phyloP scores from a whole-genome alignment of 148 eudicot genomes.

The Diospyros kaki region DNA sequence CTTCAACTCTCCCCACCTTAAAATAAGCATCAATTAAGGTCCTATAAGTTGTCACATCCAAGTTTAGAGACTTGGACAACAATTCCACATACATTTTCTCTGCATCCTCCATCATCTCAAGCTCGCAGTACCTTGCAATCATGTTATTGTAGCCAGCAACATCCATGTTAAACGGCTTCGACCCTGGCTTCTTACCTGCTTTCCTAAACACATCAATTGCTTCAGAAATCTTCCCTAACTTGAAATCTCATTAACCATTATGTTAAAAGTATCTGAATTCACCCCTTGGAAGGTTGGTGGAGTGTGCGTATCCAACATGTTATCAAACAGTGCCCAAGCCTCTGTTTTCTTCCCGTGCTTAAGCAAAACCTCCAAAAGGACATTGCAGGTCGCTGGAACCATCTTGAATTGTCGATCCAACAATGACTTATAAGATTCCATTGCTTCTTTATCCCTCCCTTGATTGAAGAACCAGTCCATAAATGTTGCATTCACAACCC shows the following conservation, averaged over 20 bases:
- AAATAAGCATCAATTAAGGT: conserved; percentile 72
- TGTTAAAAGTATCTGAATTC: conserved; percentile 46
- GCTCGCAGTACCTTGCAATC: conserved; percentile 59
- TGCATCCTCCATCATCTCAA: conserved; percentile 73
- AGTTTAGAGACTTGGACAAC: conserved; percentile 61
- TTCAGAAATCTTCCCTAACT: conserved; percentile 50
- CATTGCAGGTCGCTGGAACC: conserved; percentile 84
- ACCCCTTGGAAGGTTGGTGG: conserved; percentile 50
- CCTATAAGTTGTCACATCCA: conserved; percentile 75
- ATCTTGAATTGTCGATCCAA: conserved; percentile 56
- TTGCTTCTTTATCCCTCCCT: conserved; percentile 70
- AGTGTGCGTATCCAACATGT: conserved; percentile 45
- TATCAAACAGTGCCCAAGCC: conserved; percentile 41
- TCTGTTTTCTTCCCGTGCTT: conserved; percentile 40
- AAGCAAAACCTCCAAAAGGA: conserved; percentile 58
- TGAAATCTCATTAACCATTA: conserved; percentile 48
- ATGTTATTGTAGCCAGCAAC: conserved; percentile 78
- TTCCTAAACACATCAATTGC: conserved; percentile 68
- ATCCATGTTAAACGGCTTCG: conserved; percentile 87
- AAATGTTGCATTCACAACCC: conserved; percentile 69
- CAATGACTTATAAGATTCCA: conserved; percentile 70
- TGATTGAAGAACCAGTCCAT: conserved; percentile 77
- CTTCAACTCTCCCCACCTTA: conserved; percentile 56
- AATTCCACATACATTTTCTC: conserved; percentile 62
- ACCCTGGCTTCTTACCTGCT: conserved; percentile 45